Conservation (phyloP, 192 early-diverging fungal genomes). For the Entomortierella lignicola region DNA sequence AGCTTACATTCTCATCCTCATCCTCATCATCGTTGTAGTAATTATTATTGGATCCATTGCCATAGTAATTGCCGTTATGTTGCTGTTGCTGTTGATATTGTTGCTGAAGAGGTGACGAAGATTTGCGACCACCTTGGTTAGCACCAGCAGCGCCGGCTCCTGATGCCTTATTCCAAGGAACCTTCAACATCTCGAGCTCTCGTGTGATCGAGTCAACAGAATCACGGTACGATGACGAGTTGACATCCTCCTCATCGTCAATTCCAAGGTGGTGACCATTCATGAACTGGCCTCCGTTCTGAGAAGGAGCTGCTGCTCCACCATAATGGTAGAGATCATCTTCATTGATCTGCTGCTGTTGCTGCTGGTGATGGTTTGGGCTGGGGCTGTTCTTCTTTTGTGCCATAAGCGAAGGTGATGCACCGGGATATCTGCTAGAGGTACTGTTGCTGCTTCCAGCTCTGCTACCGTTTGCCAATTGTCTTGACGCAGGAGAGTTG, state of each 20-base stretch:
- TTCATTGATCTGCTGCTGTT: not conserved
- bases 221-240: slow-evolving; percentile 30
- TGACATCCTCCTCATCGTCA: slow-evolving; percentile 15
- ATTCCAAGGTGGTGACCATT: not conserved
- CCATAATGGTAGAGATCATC: slow-evolving; percentile 25
- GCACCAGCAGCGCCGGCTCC: not conserved
- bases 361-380: slow-evolving; percentile 9
- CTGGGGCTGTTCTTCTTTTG: slow-evolving; percentile 13
- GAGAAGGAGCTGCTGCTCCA: not conserved
- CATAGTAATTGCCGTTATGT: slow-evolving; percentile 2
- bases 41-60: not conserved
- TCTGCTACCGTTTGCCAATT: not conserved
- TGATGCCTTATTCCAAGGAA: slow-evolving; percentile 42
- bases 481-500: not conserved
- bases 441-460: slow-evolving; percentile 4
- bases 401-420: slow-evolving; percentile 11
- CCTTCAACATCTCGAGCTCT: slow-evolving; percentile 54
- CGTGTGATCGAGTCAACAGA: slow-evolving; percentile 53
- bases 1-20: slow-evolving; percentile 19
- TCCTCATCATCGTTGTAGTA: slow-evolving; percentile 13
- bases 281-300: not conserved
- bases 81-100: slow-evolving; percentile 12
- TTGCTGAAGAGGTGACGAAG: slow-evolving; percentile 11
- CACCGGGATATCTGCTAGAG: not conserved
- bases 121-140: slow-evolving; percentile 4